These are phyloP conservation scores for Sanghuangporus weigelae DNA, from an alignment of 1,284 basidiomycete species.

Conservation along the genomic window DNA sequence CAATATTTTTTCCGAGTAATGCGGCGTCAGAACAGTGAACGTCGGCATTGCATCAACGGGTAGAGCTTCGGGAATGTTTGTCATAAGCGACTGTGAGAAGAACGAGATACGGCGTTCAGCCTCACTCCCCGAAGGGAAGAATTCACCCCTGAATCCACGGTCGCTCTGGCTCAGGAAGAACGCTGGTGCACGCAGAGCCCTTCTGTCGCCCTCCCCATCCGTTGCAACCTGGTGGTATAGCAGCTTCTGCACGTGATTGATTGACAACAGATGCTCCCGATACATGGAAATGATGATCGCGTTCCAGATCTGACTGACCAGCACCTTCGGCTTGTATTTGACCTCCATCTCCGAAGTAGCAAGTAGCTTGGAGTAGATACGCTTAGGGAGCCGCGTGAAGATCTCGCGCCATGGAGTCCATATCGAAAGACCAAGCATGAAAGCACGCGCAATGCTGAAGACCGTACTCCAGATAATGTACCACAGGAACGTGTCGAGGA, in stretches of 20 bases:
- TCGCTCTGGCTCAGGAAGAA: conserved; percentile 94
- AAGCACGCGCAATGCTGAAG: conserved; percentile 86
- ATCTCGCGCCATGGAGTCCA: conserved; percentile 98
- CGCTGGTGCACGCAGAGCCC: conserved; percentile 85
- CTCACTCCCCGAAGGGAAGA: conserved; percentile 90
- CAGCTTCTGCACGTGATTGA: conserved; percentile 91
- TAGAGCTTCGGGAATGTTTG: conserved; percentile 81
- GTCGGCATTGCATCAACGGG: conserved; percentile 97
- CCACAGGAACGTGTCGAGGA: conserved; percentile 97
- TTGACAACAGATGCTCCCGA: conserved; percentile 91
- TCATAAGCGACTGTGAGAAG: conserved; percentile 93
- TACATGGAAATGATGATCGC: conserved; percentile 99
- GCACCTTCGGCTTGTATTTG: conserved; percentile 96
- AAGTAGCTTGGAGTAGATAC: conserved; percentile 90
- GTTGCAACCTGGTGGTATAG: conserved; percentile 93
- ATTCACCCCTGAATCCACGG: conserved; percentile 80
- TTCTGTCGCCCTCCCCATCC: conserved; percentile 71
- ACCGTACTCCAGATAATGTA: conserved; percentile 97
- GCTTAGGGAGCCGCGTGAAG: conserved; percentile 87
- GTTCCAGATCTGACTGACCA: conserved; percentile 98
- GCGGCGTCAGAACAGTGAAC: conserved; percentile 92
- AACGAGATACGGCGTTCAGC: conserved; percentile 94
- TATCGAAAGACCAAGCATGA: conserved; percentile 85
- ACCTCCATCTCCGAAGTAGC: conserved; percentile 92
- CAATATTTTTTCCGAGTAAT: conserved; percentile 96